These are phyloP conservation scores for Cutaneotrichosporon cutaneum DNA, from an alignment of 1,284 basidiomycete species.

Conservation along the genomic window DNA sequence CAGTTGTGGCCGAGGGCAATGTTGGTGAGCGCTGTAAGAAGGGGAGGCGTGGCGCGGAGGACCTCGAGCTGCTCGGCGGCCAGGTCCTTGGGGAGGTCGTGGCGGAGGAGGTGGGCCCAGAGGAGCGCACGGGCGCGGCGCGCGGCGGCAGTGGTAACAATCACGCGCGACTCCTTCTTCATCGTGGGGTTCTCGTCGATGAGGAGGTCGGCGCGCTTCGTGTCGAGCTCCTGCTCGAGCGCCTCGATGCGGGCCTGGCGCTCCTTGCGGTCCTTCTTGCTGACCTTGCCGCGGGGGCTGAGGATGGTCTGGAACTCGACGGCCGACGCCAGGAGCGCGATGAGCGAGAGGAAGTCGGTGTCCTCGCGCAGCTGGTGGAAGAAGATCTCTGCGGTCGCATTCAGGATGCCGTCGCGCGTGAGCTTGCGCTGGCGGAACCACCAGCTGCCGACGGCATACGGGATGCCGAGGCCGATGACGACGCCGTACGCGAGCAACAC, in stretches of 20 bases:
- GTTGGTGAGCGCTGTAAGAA: constrained; percentile 78
- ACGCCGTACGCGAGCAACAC: constrained; percentile 86
- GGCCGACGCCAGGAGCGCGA: constrained; percentile 71
- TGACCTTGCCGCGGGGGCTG: constrained; percentile 33
- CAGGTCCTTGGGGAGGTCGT: constrained; percentile 64
- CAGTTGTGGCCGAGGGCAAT: constrained; percentile 86
- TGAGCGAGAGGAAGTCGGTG: constrained; percentile 69
- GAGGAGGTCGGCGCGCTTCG: constrained; percentile 54
- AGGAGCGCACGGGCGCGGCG: constrained; percentile 69
- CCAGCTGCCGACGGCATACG: constrained; percentile 88
- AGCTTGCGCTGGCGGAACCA: constrained; percentile 91
- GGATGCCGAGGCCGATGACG: constrained; percentile 81
- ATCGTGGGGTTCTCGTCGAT: constrained; percentile 39
- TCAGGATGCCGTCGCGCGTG: constrained; percentile 90
- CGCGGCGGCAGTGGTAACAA: constrained; percentile 39
- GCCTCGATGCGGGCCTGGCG: constrained; percentile 57
- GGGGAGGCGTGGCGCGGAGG: constrained; percentile 67
- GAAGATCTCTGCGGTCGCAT: constrained; percentile 79
- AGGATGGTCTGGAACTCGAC: constrained; percentile 60
- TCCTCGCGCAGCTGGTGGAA: constrained; percentile 85
- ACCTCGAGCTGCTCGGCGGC: constrained; percentile 68
- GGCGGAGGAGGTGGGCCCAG: constrained; percentile 80
- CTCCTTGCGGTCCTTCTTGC: constrained; percentile 53
- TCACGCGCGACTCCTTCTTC: constrained; percentile 34
- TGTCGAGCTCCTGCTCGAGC: constrained; percentile 62